Base-by-base conservation (phyloP, 1,139 yeast genomes). In the Zygosaccharomyces sapae region DNA sequence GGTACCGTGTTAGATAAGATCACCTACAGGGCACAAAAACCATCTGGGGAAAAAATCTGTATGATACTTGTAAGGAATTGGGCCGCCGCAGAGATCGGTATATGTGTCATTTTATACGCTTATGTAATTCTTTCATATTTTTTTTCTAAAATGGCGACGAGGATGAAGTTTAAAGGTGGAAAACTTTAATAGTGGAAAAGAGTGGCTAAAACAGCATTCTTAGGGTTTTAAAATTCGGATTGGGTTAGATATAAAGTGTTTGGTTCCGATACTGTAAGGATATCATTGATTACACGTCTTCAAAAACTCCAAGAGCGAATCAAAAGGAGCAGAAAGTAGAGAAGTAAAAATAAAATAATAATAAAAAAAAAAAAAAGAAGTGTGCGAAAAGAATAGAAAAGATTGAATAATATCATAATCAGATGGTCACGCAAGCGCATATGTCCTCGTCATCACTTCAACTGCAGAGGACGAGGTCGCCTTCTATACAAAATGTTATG, bases 1-100 rank as follows among this genome's bases (percentile, higher is more conserved):
- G 97, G 96, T 5, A 84, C 96, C 0, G 79, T 90, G 39, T 68
- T 90, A 42, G 98, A 92, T 66, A 77, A 90, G 53, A 82, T 94
- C 2, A 86, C 88, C 7, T 89, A 88, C 80, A 94, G 86, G 19
- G 96, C 96, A 1, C 92, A 88, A 64, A 80, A 65, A 88, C 83
- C 8, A 70, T 90, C 33, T 76, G 80, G 66, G 81, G 86, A 25
- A 87, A 89, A 90, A 92, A 65, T 72, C 70, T 39, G 62, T 61
- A 46, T 68, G 44, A 49, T 20, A 38, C 10, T 16, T 42, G 31
- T 13, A 20, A 25, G 41, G 12, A 18, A 29, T 34, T 25, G 30
- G 31, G 41, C 33, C 41, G 38, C 41, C 40, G 20, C 22, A 34
- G 24, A 22, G 33, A 29, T 30, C 22, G 27, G 41, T 49, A 49